A percentile compares a stretch with the other conserved stretches of the same genome.
Conservation (phyloP, 116 monocot genomes). For the Iris pallida region DNA sequence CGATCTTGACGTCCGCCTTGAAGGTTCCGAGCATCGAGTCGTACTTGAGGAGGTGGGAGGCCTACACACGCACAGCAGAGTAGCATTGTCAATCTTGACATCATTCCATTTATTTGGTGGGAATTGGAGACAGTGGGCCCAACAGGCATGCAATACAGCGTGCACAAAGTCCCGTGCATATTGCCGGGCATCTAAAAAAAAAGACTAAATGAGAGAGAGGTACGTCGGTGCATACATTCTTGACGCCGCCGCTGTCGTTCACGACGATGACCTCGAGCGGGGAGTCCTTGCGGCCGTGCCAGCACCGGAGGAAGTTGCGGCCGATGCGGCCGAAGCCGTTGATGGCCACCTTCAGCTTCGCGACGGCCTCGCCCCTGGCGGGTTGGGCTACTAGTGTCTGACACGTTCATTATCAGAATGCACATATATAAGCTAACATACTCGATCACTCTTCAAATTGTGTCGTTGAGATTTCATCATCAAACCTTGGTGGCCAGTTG, state of each 20-base stretch:
- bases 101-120: too few species aligned
- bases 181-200: too few species aligned
- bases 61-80: conserved; percentile 46
- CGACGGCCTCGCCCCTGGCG: conserved; percentile 62
- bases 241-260: conserved; percentile 97
- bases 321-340: conserved; percentile 96
- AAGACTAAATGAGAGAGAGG: not conserved
- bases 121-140: too few species aligned
- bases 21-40: conserved; percentile 96
- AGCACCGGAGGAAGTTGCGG: conserved; percentile 91
- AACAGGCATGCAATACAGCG: too few species aligned
- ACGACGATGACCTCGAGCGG: conserved; percentile 85
- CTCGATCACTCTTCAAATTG: not conserved
- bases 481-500: conserved; percentile 65
- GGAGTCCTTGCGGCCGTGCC: conserved; percentile 90
- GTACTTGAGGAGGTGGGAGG: conserved; percentile 97
- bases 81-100: too few species aligned
- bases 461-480: not conserved
- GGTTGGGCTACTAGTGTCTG: conserved; percentile 35
- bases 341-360: conserved; percentile 95
- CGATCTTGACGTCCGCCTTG: conserved; percentile 94
- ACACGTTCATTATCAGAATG: not conserved
- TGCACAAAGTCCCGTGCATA: too few species aligned
- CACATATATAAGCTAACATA: not conserved
- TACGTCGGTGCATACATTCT: conserved; percentile 42